Evolutionary conservation across 805 yeast species (phyloP).

Genomic region (Candida vaughaniae): DNA sequence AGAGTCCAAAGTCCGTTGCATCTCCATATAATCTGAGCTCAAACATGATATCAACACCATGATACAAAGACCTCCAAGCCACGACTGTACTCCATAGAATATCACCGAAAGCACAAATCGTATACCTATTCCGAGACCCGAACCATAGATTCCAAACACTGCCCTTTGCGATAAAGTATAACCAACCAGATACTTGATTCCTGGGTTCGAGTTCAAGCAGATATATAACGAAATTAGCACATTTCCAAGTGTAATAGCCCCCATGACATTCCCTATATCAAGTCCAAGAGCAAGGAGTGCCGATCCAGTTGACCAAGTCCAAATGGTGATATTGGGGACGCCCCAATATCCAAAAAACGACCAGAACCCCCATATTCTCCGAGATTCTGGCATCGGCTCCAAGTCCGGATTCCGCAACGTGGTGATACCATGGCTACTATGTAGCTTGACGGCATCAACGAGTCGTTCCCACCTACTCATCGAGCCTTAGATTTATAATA

Average conservation of each 20-base stretch:
- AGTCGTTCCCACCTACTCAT: neutral
- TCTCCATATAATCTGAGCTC: constrained; percentile 34
- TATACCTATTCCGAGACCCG: constrained; percentile 41
- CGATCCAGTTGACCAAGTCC: constrained; percentile 44
- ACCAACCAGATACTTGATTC: constrained; percentile 50
- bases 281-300: constrained; percentile 46
- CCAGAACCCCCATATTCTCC: constrained; percentile 48
- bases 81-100: constrained; percentile 48
- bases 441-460: neutral
- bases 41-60: constrained; percentile 37
- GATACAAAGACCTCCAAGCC: constrained; percentile 46
- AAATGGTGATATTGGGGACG: constrained; percentile 41
- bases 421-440: constrained; percentile 7
- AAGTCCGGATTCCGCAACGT: constrained; percentile 37
- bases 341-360: constrained; percentile 46
- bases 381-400: constrained; percentile 42
- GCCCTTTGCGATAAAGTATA: constrained; percentile 45
- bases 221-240: constrained; percentile 43
- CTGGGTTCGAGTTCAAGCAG: constrained; percentile 47
- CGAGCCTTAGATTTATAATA: neutral
- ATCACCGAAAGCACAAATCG: constrained; percentile 46
- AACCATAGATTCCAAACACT: constrained; percentile 48
- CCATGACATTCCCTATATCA: constrained; percentile 45
- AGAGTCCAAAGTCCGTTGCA: constrained; percentile 34
- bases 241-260: constrained; percentile 47